These are phyloP conservation scores for Boletus vermiculosoides DNA, from an alignment of 768 basidiomycete genomes.

Conservation along the genomic window DNA sequence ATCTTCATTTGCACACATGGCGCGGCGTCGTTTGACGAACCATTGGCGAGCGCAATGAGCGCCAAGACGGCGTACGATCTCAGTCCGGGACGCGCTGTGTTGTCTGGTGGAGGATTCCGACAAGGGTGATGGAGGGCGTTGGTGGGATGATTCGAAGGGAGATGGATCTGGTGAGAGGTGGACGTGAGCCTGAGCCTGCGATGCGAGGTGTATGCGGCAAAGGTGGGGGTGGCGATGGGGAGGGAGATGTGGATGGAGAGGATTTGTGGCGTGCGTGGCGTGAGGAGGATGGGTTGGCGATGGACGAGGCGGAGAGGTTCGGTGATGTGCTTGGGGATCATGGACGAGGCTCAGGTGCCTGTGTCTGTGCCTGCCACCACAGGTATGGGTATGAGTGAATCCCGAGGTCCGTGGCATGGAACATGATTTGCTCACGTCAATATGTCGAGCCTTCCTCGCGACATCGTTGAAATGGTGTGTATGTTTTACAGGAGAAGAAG, in stretches of 20 bases:
- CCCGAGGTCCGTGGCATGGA: background rate
- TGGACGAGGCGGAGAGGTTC: conserved; percentile 35
- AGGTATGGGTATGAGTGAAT: background rate
- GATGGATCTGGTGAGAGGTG: too few relatives aligned
- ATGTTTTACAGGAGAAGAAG: background rate
- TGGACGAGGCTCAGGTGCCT: conserved; percentile 33
- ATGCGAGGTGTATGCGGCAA: too few relatives aligned
- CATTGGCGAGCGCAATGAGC: too few relatives aligned
- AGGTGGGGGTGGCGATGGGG: too few relatives aligned
- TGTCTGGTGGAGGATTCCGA: too few relatives aligned
- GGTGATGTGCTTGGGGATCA: conserved; percentile 5
- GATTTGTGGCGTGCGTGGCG: conserved; percentile 25
- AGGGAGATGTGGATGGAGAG: conserved; percentile 5
- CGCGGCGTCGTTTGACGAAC: too few relatives aligned
- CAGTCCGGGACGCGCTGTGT: too few relatives aligned
- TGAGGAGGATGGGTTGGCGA: conserved; percentile 28
- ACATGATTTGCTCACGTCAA: background rate
- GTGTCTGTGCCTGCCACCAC: conserved; percentile 1
- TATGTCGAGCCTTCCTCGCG: background rate
- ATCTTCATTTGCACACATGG: too few relatives aligned
- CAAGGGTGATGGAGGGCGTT: too few relatives aligned
- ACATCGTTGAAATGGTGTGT: background rate
- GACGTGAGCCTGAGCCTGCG: too few relatives aligned
- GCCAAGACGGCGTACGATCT: too few relatives aligned
- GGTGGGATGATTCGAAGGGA: too few relatives aligned